phyloP scores from a whole-genome alignment of 2,329 filamentous ascomycete genomes.

The Pseudopyrenochaeta lycopersici region DNA sequence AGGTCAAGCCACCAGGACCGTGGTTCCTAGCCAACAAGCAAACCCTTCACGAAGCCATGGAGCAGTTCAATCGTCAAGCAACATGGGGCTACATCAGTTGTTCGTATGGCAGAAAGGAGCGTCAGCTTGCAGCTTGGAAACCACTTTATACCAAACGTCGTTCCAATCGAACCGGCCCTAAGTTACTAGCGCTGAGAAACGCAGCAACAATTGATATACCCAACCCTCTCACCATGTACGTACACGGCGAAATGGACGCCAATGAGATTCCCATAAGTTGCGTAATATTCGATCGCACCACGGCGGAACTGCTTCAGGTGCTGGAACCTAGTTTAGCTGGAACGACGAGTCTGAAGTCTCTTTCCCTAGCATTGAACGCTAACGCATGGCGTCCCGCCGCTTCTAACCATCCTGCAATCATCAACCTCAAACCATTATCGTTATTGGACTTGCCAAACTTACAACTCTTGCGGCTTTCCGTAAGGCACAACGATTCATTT shows the following conservation, averaged over 20 bases:
- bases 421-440: neutral
- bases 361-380: neutral
- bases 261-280: neutral
- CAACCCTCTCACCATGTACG: neutral
- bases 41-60: neutral
- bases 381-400: neutral
- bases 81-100: neutral
- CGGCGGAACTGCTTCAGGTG: neutral
- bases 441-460: neutral
- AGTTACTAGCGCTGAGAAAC: neutral
- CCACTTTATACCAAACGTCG: neutral
- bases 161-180: neutral
- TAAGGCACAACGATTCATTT: neutral
- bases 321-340: neutral
- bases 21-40: constrained; percentile 7
- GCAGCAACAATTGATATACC: neutral
- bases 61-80: constrained; percentile 3
- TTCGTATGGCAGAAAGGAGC: neutral
- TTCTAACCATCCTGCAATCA: neutral
- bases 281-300: neutral
- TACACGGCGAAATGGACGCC: neutral
- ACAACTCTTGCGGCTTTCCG: neutral
- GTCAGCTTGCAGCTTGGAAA: neutral
- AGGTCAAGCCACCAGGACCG: neutral
- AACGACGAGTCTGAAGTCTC: neutral